Evolutionary conservation across 306 rosid species (phyloP).

Genomic region (Medicago arabica): DNA sequence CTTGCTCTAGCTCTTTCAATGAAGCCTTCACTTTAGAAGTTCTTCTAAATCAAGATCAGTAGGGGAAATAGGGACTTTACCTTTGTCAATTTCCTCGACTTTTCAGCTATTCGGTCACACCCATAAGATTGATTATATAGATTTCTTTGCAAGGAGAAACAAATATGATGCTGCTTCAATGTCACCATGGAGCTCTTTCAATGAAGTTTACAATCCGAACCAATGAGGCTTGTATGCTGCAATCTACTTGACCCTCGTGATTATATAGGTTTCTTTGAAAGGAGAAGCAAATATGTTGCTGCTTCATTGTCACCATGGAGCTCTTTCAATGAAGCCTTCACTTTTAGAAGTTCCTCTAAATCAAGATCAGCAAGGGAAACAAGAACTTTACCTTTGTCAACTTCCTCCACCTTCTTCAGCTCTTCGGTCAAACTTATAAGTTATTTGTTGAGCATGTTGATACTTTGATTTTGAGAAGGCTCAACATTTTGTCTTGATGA

Average conservation of each 20-base stretch:
- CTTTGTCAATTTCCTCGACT: too few species aligned
- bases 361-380: not conserved
- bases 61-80: too few species aligned
- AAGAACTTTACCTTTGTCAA: not conserved
- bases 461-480: not conserved
- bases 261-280: not conserved
- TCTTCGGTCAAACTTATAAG: not conserved
- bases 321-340: not conserved
- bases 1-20: too few species aligned
- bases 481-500: not conserved
- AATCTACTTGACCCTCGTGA: too few species aligned
- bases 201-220: not conserved
- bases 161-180: not conserved
- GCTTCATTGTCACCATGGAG: not conserved
- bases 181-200: not conserved
- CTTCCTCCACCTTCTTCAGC: not conserved
- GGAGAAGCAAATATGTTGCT: not conserved
- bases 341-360: too few species aligned
- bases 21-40: too few species aligned
- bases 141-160: conserved; percentile 5
- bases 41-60: too few species aligned
- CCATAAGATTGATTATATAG: not conserved
- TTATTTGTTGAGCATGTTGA: not conserved
- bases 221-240: too few species aligned
- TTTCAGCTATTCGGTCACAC: too few species aligned